Percentiles rank a stretch among this genome's conserved stretches.
Conservation (phyloP, 2,329 filamentous ascomycete genomes). For the Penicillium sp. region DNA sequence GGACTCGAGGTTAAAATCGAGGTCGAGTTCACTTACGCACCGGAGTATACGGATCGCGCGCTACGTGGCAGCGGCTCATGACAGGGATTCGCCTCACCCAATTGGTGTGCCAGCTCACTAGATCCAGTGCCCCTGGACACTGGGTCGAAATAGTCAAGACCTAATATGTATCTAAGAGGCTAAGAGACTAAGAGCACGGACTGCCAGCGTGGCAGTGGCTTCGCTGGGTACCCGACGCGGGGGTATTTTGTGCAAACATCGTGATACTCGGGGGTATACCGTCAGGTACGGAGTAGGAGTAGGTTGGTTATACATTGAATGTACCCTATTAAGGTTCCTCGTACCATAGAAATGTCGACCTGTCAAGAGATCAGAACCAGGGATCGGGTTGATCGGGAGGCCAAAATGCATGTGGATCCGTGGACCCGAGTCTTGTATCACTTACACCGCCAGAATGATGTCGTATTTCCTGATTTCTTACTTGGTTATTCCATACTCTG, state of each 20-base stretch:
- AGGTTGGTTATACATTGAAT: neutral
- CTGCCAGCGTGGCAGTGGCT: slow-evolving; percentile 22
- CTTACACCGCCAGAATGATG: slow-evolving; percentile 21
- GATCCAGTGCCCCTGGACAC: neutral
- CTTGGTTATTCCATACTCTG: too few species aligned
- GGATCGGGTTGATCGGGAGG: neutral
- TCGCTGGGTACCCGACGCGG: neutral
- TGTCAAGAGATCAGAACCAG: neutral
- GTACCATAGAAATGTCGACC: neutral
- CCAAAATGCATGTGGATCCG: neutral
- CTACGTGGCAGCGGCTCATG: slow-evolving; percentile 17
- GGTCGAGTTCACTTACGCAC: neutral
- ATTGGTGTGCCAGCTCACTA: slow-evolving; percentile 12
- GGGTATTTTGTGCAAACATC: slow-evolving; percentile 2
- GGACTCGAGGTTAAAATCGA: neutral
- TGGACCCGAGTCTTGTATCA: slow-evolving; percentile 4
- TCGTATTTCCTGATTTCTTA: neutral
- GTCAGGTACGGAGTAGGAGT: too few species aligned
- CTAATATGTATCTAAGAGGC: neutral
- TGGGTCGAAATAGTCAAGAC: neutral
- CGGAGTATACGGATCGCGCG: slow-evolving; percentile 1
- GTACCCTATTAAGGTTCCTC: neutral
- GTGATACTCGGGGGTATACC: neutral
- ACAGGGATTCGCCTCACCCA: neutral
- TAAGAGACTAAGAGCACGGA: slow-evolving; percentile 10